phyloP scores from a whole-genome alignment of 176 grass and related monocot genomes.

The Aegilops bicornis region DNA sequence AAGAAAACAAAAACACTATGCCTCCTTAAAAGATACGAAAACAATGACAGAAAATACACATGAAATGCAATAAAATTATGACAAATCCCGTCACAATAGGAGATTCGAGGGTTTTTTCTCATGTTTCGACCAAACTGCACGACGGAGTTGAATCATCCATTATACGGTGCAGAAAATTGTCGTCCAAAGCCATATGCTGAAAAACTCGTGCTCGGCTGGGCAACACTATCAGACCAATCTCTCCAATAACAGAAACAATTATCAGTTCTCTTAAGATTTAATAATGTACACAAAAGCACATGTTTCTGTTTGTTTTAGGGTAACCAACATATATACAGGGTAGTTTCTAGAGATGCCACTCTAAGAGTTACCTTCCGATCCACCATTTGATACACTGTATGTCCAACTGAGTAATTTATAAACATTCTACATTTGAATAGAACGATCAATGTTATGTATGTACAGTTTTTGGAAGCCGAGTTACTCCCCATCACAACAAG shows the following conservation, averaged over 20 bases:
- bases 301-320: background rate
- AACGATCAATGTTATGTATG: constrained; percentile 56
- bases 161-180: too few relatives aligned
- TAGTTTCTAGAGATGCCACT: constrained; percentile 29
- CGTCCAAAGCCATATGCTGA: background rate
- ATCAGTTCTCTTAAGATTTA: background rate
- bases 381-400: constrained; percentile 35
- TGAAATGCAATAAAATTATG: too few relatives aligned
- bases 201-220: background rate
- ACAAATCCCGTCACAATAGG: background rate
- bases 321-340: constrained; percentile 28
- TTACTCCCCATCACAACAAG: constrained; percentile 46
- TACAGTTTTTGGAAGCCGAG: constrained; percentile 68
- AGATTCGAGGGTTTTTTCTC: background rate
- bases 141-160: too few relatives aligned
- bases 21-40: too few relatives aligned
- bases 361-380: background rate
- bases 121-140: too few relatives aligned
- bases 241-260: background rate
- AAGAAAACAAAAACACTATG: background rate
- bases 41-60: too few relatives aligned
- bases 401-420: constrained; percentile 15
- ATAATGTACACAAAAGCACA: constrained; percentile 18
- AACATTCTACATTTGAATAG: constrained; percentile 63
- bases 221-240: background rate